Conservation (phyloP, 2,329 filamentous ascomycete species). For the Cladosporium velox region DNA sequence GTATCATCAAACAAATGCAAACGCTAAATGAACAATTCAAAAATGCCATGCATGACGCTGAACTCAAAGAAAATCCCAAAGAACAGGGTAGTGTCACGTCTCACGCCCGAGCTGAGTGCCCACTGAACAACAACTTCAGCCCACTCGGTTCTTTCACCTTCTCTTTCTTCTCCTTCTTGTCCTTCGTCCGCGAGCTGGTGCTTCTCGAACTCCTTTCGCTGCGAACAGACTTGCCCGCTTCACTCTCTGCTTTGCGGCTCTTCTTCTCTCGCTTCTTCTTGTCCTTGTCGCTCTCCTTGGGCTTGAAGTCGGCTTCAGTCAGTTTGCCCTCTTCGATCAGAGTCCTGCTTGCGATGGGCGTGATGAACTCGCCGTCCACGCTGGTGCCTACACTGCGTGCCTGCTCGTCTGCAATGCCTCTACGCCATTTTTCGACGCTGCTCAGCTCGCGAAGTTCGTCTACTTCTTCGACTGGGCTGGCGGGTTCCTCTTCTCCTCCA, state of each 20-base stretch:
- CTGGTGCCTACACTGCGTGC: conserved; percentile 58
- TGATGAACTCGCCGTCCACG: conserved; percentile 67
- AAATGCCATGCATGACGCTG: background rate
- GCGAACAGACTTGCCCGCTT: conserved; percentile 19
- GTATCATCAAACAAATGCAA: background rate
- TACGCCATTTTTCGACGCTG: conserved; percentile 63
- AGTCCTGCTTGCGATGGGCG: conserved; percentile 54
- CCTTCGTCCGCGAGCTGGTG: conserved; percentile 30
- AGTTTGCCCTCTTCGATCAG: conserved; percentile 49
- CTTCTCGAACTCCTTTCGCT: conserved; percentile 19
- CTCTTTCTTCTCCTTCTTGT: conserved; percentile 31
- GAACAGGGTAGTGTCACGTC: background rate
- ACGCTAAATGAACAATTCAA: conserved; percentile 6
- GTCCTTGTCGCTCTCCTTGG: conserved; percentile 38
- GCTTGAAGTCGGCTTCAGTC: conserved; percentile 50
- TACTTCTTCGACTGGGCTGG: conserved; percentile 39
- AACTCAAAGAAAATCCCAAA: background rate
- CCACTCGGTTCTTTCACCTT: conserved; percentile 45
- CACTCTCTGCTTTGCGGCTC: conserved; percentile 19
- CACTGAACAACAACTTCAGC: conserved; percentile 46
- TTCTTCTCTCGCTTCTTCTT: conserved; percentile 27
- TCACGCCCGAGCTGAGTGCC: conserved; percentile 19
- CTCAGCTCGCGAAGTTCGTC: conserved; percentile 61
- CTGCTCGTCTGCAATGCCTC: conserved; percentile 62
- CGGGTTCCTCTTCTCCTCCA: conserved; percentile 21